Evolutionary conservation across 441 rosid genomes (phyloP), one percentile per base, ranked within the genome.

Genomic region (Dalechampia spathulata): DNA sequence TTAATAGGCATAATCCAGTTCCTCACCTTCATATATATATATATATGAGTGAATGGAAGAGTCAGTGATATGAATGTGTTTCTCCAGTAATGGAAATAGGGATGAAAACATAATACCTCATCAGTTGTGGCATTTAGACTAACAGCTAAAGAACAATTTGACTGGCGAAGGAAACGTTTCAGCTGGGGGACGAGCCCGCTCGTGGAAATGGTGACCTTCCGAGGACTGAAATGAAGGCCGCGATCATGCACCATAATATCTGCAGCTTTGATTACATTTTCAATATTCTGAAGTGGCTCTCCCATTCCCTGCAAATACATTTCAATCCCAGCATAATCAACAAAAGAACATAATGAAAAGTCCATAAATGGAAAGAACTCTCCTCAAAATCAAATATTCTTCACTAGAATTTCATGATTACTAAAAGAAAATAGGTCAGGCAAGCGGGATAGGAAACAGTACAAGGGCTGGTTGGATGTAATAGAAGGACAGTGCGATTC

Each of bases 1-100:
- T 86, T 88, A 70, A 88, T 88, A 19, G 95, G 96, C 98, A 86
- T 86, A 21, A 92, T 80, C 95, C 95, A 92, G 64, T 83, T 88
- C 71, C 98, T 80, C 36, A 91, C 87, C 95, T 91, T 76, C 77
- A 66, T 17, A 41, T 61, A 57, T 36, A 26, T 42, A 66, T 17
- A 41, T 61, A 57, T 36, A 26, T 42, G 23, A 3, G 30, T 27
- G 13, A 65, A 56, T 43, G 27, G n/a, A 14, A 51, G 19, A 16
- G n/a, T 53, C 51, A 63, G 41, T 39, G 19, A 48, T 43, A 16
- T 37, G 61, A 52, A 53, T 49, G 17, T 30, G 22, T 22, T 36
- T 62, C 52, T 26, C 58, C 23, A 45, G 32, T 7, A 11, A 53
- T 7, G 42, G 40, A 40, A 57, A 55, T n/a, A 34, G 39, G 21